Percentiles rank a stretch among this genome's conserved stretches.
phyloP scores from a whole-genome alignment of 306 rosid genomes.

The Quercus variabilis region DNA sequence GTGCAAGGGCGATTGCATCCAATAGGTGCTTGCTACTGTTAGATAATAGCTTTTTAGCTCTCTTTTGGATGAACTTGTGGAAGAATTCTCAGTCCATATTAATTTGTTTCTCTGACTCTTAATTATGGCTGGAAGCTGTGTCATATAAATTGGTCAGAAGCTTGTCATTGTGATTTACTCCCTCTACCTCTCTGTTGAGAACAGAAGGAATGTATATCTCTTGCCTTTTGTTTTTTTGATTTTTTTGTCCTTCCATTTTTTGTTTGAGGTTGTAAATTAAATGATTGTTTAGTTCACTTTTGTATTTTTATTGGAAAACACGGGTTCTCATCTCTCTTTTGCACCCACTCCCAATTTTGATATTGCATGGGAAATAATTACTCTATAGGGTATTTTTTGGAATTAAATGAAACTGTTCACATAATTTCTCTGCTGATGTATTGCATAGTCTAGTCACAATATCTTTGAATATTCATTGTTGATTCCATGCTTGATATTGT shows the following conservation, averaged over 20 bases:
- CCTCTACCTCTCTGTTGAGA: not conserved
- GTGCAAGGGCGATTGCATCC: constrained; percentile 52
- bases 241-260: not conserved
- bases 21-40: constrained; percentile 42
- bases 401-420: constrained; percentile 6
- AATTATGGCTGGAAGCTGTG: constrained; percentile 7
- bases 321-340: constrained; percentile 6
- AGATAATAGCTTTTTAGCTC: constrained; percentile 37
- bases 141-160: not conserved
- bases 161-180: constrained; percentile 19
- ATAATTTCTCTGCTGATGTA: constrained; percentile 17
- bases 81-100: constrained; percentile 8
- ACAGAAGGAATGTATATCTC: not conserved
- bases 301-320: constrained; percentile 1
- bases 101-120: constrained; percentile 1
- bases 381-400: constrained; percentile 14
- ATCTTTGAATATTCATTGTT: not conserved
- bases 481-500: not conserved
- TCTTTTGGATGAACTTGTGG: constrained; percentile 29
- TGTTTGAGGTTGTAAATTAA: not conserved
- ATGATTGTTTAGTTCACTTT: not conserved
- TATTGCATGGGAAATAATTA: constrained; percentile 15
- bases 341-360: constrained; percentile 5
- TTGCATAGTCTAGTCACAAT: constrained; percentile 16
- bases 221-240: not conserved